phyloP scores from a whole-genome alignment of 2,329 filamentous ascomycete genomes.

The Akanthomyces muscarius region DNA sequence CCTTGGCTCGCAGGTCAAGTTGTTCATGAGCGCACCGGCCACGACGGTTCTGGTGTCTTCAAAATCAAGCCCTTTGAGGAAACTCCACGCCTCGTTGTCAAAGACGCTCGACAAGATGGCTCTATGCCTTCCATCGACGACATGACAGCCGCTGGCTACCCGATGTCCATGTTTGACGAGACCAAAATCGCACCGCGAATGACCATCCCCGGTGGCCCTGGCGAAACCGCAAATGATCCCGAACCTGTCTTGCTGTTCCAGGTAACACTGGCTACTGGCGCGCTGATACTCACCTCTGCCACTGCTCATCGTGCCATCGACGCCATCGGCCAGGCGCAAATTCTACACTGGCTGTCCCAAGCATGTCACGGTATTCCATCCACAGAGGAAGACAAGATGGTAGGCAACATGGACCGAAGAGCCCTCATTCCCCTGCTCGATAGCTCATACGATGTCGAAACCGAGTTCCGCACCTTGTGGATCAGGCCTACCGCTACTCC shows the following conservation, averaged over 20 bases:
- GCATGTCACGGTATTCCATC: slow-evolving; percentile 35
- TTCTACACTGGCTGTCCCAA: slow-evolving; percentile 46
- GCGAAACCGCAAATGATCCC: slow-evolving; percentile 22
- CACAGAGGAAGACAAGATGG: neutral
- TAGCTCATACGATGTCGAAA: neutral
- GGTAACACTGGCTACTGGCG: slow-evolving; percentile 44
- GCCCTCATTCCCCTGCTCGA: neutral
- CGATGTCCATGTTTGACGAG: slow-evolving; percentile 47
- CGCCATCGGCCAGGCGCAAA: slow-evolving; percentile 43
- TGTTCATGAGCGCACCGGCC: slow-evolving; percentile 29
- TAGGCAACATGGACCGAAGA: slow-evolving; percentile 1
- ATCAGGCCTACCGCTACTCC: neutral
- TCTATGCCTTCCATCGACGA: slow-evolving; percentile 35
- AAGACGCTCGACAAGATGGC: slow-evolving; percentile 37
- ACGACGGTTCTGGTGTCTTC: slow-evolving; percentile 31
- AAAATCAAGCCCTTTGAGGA: slow-evolving; percentile 35
- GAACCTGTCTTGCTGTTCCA: slow-evolving; percentile 45
- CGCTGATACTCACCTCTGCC: slow-evolving; percentile 46
- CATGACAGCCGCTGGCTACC: slow-evolving; percentile 37
- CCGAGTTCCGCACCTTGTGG: neutral
- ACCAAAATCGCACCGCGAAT: slow-evolving; percentile 36
- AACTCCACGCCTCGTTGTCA: slow-evolving; percentile 36
- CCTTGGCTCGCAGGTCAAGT: slow-evolving; percentile 47
- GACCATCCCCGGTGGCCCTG: slow-evolving; percentile 32
- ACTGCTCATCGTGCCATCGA: slow-evolving; percentile 49